Conservation (phyloP, 2,329 filamentous ascomycete genomes). For the Cladosporium sp. region DNA sequence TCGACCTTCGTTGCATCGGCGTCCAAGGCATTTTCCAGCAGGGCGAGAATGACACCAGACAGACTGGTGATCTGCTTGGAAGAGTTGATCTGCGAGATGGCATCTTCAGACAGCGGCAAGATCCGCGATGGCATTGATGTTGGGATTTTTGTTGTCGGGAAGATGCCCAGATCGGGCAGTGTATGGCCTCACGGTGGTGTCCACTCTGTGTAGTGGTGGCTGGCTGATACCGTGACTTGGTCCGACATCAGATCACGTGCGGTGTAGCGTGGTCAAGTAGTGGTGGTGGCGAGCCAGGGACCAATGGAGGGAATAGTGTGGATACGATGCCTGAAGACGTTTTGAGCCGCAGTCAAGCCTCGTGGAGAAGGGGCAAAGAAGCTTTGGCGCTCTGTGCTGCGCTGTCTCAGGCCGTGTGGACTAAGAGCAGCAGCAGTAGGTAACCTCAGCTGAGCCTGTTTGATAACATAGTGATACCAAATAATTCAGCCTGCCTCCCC, state of each 20-base stretch:
- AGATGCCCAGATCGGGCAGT: not conserved
- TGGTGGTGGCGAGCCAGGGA: not conserved
- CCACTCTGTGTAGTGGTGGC: constrained; percentile 22
- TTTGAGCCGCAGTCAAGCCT: constrained; percentile 5
- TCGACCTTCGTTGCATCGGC: constrained; percentile 69
- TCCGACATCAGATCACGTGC: constrained; percentile 9
- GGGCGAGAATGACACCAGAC: constrained; percentile 68
- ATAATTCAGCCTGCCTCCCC: not conserved
- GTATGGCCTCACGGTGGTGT: constrained; percentile 46
- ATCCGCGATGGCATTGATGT: constrained; percentile 29
- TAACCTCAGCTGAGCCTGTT: not conserved
- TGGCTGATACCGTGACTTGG: constrained; percentile 11
- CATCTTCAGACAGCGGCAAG: constrained; percentile 31
- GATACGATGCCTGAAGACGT: not conserved
- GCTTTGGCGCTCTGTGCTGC: not conserved
- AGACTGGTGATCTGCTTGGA: constrained; percentile 78
- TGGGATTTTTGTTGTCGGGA: not conserved
- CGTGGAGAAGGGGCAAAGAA: constrained; percentile 6
- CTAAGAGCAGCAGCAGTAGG: not conserved
- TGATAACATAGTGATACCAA: not conserved
- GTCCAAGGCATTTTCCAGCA: constrained; percentile 84
- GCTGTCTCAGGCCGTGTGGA: not conserved
- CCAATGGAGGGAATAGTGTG: not conserved
- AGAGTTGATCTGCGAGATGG: constrained; percentile 72
- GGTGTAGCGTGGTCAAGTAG: not conserved